These are phyloP conservation scores for Penicillium antarcticum DNA, from an alignment of 495 filamentous ascomycete species.

Conservation along the genomic window DNA sequence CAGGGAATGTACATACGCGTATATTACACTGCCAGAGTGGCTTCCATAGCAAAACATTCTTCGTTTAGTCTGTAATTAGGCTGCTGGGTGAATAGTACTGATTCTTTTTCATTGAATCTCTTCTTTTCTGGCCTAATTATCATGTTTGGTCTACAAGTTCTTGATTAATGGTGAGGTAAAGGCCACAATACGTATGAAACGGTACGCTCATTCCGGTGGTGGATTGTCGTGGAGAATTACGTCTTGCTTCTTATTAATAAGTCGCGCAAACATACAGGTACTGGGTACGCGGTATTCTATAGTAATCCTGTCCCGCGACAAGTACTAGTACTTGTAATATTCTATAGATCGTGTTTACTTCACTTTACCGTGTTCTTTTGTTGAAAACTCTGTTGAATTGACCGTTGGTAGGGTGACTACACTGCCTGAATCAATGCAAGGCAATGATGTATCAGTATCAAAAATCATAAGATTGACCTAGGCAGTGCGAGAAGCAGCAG, in stretches of 20 bases:
- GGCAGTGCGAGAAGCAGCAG: too few species aligned
- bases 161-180: background rate
- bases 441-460: too few species aligned
- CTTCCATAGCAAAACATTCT: too few species aligned
- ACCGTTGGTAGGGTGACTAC: too few species aligned
- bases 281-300: slow-evolving; percentile 17
- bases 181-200: slow-evolving; percentile 6
- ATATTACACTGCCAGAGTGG: too few species aligned
- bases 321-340: slow-evolving; percentile 11
- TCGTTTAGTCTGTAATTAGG: too few species aligned
- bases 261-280: slow-evolving; percentile 22
- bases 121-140: background rate
- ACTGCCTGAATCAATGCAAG: too few species aligned
- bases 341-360: background rate
- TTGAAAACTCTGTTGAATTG: too few species aligned
- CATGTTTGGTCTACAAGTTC: background rate
- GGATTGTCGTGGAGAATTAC: slow-evolving; percentile 18
- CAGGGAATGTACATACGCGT: background rate
- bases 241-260: slow-evolving; percentile 17
- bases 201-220: slow-evolving; percentile 12
- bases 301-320: slow-evolving; percentile 9
- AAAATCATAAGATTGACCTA: too few species aligned
- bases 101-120: background rate
- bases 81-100: too few species aligned
- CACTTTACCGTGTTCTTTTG: too few species aligned